Evolutionary conservation across 2,329 filamentous ascomycete genomes (phyloP).

Genomic region (Pleomassaria siparia): DNA sequence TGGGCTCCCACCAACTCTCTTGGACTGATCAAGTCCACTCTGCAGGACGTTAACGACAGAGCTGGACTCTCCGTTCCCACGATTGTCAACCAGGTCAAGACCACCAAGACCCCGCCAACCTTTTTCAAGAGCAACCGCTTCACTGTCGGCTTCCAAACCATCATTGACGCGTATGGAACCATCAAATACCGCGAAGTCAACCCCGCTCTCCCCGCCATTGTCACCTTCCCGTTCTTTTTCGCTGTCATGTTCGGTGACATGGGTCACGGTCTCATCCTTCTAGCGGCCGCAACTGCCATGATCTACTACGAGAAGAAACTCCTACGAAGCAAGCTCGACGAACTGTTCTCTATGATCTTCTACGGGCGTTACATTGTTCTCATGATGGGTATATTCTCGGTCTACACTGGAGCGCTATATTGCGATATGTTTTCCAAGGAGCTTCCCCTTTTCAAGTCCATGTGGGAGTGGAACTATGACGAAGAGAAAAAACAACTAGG

Average conservation of each 20-base stretch:
- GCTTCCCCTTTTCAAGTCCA: conserved; percentile 82
- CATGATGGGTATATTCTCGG: conserved; percentile 95
- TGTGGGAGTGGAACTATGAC: conserved; percentile 81
- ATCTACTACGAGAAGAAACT: conserved; percentile 95
- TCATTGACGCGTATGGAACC: conserved; percentile 97
- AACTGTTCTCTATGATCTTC: conserved; percentile 97
- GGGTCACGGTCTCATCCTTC: conserved; percentile 90
- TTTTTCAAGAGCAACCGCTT: conserved; percentile 99
- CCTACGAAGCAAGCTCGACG: conserved; percentile 83
- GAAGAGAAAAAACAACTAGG: conserved; percentile 62
- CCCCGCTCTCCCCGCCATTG: conserved; percentile 88
- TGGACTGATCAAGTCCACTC: conserved; percentile 82
- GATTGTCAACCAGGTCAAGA: conserved; percentile 96
- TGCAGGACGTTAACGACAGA: conserved; percentile 95
- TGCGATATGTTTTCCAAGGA: conserved; percentile 97
- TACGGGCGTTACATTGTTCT: conserved; percentile 98
- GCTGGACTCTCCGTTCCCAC: conserved; percentile 96
- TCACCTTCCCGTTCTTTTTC: conserved; percentile 99
- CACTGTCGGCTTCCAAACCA: conserved; percentile 96
- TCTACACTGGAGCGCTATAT: conserved; percentile 97
- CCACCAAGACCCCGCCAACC: conserved; percentile 95
- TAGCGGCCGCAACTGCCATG: conserved; percentile 81
- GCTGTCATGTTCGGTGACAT: conserved; percentile 99
- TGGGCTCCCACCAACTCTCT: conserved; percentile 96
- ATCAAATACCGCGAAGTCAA: conserved; percentile 98